phyloP scores from a whole-genome alignment of 345 rosid species.

The Arabis hirsuta region DNA sequence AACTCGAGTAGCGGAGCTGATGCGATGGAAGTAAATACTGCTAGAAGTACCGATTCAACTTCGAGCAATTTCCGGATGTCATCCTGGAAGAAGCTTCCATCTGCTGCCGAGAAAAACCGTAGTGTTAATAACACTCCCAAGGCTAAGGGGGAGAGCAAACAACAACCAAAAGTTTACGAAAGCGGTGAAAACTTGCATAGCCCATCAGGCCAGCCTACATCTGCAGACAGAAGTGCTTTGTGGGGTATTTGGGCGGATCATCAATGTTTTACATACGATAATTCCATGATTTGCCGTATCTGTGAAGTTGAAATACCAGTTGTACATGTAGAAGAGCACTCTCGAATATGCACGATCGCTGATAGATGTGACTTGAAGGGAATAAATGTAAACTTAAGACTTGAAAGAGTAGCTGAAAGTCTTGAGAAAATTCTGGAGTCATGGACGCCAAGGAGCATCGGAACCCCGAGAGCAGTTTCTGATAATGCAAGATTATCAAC shows the following conservation, averaged over 20 bases:
- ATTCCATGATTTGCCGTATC: slow-evolving; percentile 94
- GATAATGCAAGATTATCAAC: slow-evolving; percentile 49
- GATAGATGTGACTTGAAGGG: slow-evolving; percentile 98
- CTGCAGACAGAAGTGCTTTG: slow-evolving; percentile 54
- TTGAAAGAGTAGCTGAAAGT: slow-evolving; percentile 90
- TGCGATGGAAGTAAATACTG: slow-evolving; percentile 59
- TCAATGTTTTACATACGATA: slow-evolving; percentile 66
- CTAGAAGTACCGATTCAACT: slow-evolving; percentile 79
- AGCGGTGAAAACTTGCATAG: slow-evolving; percentile 54
- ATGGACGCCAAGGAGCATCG: slow-evolving; percentile 80
- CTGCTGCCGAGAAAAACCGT: slow-evolving; percentile 71
- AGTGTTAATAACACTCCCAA: slow-evolving; percentile 56
- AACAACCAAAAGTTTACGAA: slow-evolving; percentile 49
- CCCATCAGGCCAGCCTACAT: slow-evolving; percentile 56
- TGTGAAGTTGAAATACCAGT: slow-evolving; percentile 99
- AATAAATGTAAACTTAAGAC: slow-evolving; percentile 73
- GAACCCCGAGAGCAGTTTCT: slow-evolving; percentile 57
- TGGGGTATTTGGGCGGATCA: slow-evolving; percentile 78
- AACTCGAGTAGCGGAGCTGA: slow-evolving; percentile 45
- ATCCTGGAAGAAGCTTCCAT: slow-evolving; percentile 95
- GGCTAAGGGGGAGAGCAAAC: slow-evolving; percentile 54
- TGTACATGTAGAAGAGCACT: slow-evolving; percentile 97
- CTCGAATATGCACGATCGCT: slow-evolving; percentile 89
- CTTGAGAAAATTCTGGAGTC: slow-evolving; percentile 80
- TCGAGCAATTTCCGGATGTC: slow-evolving; percentile 84